These are phyloP conservation scores for Echria macrotheca DNA, from an alignment of 495 filamentous ascomycete genomes.

Conservation along the genomic window DNA sequence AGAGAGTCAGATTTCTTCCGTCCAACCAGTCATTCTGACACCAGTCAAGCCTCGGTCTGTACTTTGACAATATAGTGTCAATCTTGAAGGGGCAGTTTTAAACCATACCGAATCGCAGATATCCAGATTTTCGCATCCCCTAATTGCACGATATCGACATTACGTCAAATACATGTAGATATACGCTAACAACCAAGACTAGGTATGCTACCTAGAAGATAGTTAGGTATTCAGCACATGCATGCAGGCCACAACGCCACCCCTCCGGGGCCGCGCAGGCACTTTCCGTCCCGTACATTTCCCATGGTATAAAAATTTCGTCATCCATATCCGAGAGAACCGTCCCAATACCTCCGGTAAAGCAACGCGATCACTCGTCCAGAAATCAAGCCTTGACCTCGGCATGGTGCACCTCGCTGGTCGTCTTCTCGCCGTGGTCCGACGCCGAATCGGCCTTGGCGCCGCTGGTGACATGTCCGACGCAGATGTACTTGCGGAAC, in stretches of 20 bases:
- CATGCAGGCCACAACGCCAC: constrained; percentile 1
- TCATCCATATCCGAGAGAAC: neutral
- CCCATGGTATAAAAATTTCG: neutral
- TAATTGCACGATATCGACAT: too few relatives aligned
- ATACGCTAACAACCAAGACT: too few relatives aligned
- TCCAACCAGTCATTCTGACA: too few relatives aligned
- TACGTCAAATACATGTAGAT: too few relatives aligned
- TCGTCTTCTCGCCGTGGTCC: neutral
- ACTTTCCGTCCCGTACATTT: neutral
- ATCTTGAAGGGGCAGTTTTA: too few relatives aligned
- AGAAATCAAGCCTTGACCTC: neutral
- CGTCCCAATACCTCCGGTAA: neutral
- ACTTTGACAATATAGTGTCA: too few relatives aligned
- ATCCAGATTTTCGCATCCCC: too few relatives aligned
- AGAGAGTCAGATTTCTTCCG: too few relatives aligned
- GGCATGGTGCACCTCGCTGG: neutral
- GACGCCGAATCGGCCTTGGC: neutral
- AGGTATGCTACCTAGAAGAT: too few relatives aligned
- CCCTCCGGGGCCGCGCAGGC: constrained; percentile 2
- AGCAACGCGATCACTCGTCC: neutral
- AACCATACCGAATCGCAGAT: too few relatives aligned
- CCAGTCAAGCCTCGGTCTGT: too few relatives aligned
- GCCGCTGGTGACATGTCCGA: constrained; percentile 4
- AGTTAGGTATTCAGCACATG: too few relatives aligned
- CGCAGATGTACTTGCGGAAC: constrained; percentile 44